A percentile compares a stretch with the other conserved stretches of the same genome.
phyloP scores from a whole-genome alignment of 768 basidiomycete species.

The Mycena metata region DNA sequence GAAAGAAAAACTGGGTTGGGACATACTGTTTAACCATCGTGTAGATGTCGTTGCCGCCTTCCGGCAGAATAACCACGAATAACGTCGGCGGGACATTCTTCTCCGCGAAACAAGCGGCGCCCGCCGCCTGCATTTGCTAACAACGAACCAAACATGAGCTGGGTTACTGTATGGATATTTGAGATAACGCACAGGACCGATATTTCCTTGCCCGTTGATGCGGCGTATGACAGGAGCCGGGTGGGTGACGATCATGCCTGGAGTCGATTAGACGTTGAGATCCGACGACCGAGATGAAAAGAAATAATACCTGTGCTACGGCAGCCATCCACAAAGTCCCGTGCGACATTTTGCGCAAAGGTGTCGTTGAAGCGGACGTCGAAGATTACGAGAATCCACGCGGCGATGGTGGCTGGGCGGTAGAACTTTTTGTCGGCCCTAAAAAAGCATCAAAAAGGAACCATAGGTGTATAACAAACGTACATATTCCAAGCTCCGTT shows the following conservation, averaged over 20 bases:
- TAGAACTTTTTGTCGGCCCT: constrained; percentile 77
- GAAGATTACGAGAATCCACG: constrained; percentile 78
- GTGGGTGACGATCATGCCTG: constrained; percentile 72
- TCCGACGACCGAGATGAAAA: background rate
- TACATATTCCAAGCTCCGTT: constrained; percentile 86
- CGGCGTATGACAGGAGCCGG: constrained; percentile 62
- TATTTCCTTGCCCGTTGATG: constrained; percentile 68
- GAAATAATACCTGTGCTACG: constrained; percentile 68
- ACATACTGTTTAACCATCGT: constrained; percentile 83
- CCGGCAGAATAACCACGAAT: constrained; percentile 78
- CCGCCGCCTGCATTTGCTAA: constrained; percentile 66
- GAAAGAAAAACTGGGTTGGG: background rate
- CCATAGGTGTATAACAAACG: background rate
- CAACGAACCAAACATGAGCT: background rate
- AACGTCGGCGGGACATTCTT: constrained; percentile 63
- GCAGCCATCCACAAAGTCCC: constrained; percentile 63
- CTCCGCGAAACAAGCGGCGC: constrained; percentile 58
- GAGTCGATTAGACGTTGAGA: constrained; percentile 35
- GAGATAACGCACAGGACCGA: constrained; percentile 56
- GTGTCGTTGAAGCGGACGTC: constrained; percentile 68
- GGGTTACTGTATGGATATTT: background rate
- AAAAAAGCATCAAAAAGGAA: constrained; percentile 56
- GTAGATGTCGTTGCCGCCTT: constrained; percentile 82
- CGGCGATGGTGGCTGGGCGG: constrained; percentile 61
- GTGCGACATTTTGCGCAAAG: constrained; percentile 64